A percentile compares a stretch with the other conserved stretches of the same genome.
Evolutionary conservation across 495 filamentous ascomycete species (phyloP).

Genomic region (Hyaloscypha bicolor): DNA sequence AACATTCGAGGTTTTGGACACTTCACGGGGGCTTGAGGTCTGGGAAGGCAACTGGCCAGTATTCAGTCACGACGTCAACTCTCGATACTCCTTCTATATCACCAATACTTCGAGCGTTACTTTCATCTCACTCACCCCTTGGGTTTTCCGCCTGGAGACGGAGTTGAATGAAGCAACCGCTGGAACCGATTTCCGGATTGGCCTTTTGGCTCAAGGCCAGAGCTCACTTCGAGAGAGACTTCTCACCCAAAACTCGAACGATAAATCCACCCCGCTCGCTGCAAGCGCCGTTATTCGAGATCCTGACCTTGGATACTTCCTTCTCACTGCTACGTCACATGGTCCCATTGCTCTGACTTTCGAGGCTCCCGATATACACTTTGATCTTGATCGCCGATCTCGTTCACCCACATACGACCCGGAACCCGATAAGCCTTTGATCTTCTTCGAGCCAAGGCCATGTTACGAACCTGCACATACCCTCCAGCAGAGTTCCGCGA

Average conservation of each 20-base stretch:
- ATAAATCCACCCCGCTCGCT: conserved; percentile 49
- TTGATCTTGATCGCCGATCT: conserved; percentile 33
- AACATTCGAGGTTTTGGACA: conserved; percentile 63
- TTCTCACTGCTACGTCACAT: conserved; percentile 68
- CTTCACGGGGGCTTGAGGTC: conserved; percentile 51
- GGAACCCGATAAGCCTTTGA: conserved; percentile 40
- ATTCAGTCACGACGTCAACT: conserved; percentile 72
- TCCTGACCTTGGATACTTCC: conserved; percentile 75
- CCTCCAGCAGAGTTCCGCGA: conserved; percentile 59
- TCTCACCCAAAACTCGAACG: conserved; percentile 45
- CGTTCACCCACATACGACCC: conserved; percentile 40
- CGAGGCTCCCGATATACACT: conserved; percentile 60
- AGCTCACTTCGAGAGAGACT: conserved; percentile 63
- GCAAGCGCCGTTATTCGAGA: conserved; percentile 69
- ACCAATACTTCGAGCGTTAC: conserved; percentile 72
- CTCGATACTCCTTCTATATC: conserved; percentile 77
- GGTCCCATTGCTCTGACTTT: conserved; percentile 67
- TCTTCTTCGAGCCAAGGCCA: conserved; percentile 57
- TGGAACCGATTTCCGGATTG: conserved; percentile 73
- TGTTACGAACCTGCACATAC: conserved; percentile 70
- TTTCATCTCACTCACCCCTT: conserved; percentile 70
- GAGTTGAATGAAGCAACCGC: conserved; percentile 69
- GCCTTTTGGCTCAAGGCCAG: conserved; percentile 65
- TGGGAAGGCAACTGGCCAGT: conserved; percentile 64
- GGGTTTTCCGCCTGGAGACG: conserved; percentile 74